Percentiles rank a stretch among this genome's conserved stretches.
Conservation (phyloP, 768 basidiomycete species). For the Strobilomyces echinocephalus region DNA sequence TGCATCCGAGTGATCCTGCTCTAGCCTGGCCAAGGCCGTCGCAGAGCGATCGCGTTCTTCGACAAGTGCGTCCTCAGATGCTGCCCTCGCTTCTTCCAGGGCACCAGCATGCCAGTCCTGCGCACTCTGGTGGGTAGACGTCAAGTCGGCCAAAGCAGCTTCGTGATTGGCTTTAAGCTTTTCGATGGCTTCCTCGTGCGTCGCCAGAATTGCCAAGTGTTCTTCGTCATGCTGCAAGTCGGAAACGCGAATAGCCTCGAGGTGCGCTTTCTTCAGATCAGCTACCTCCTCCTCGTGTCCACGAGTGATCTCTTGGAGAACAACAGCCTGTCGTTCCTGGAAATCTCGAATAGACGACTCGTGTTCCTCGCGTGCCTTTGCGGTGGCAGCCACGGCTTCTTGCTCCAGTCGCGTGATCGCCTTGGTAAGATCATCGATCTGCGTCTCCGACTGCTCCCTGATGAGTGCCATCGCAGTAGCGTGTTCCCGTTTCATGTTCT, state of each 20-base stretch:
- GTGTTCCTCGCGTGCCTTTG: constrained; percentile 41
- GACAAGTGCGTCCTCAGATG: constrained; percentile 32
- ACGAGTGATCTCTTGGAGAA: constrained; percentile 52
- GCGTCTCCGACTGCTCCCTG: constrained; percentile 36
- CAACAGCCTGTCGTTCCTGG: constrained; percentile 51
- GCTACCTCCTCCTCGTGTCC: constrained; percentile 54
- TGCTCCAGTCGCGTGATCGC: constrained; percentile 45
- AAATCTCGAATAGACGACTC: constrained; percentile 44
- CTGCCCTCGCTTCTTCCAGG: constrained; percentile 34
- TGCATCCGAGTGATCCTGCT: constrained; percentile 45
- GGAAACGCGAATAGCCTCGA: constrained; percentile 33
- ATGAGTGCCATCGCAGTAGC: constrained; percentile 26
- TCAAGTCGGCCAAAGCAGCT: constrained; percentile 38
- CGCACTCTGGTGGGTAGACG: constrained; percentile 36
- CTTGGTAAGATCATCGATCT: constrained; percentile 61
- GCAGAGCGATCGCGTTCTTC: constrained; percentile 47
- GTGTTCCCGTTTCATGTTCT: constrained; percentile 34
- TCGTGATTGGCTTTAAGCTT: constrained; percentile 47
- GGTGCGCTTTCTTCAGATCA: constrained; percentile 46
- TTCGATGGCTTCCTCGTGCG: constrained; percentile 40
- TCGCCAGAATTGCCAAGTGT: constrained; percentile 31
- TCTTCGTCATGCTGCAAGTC: constrained; percentile 34
- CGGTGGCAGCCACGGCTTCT: constrained; percentile 37
- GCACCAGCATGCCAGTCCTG: constrained; percentile 32
- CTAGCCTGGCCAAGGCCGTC: constrained; percentile 45